A percentile compares a stretch with the other conserved stretches of the same genome.
These are phyloP conservation scores for Nicotiana knightiana DNA, from an alignment of 257 asterid genomes.

Conservation along the genomic window DNA sequence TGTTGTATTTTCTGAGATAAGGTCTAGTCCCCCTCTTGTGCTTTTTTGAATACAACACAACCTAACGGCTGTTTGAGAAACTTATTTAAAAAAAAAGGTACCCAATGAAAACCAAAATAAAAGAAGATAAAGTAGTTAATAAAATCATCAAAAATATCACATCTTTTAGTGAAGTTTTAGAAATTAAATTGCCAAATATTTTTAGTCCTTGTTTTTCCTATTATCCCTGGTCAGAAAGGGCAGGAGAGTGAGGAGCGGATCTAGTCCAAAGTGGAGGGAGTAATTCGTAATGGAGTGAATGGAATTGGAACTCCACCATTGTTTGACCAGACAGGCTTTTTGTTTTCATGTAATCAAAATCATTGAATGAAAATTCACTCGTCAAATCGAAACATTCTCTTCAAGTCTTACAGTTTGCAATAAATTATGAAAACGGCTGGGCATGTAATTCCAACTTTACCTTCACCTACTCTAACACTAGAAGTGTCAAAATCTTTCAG, in stretches of 20 bases:
- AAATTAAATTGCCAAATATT: neutral
- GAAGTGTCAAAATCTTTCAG: neutral
- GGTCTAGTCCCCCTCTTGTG: no score
- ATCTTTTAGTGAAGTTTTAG: neutral
- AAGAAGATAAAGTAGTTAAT: no score
- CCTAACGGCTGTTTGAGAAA: no score
- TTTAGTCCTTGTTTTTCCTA: neutral
- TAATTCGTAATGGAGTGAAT: neutral
- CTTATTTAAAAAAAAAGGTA: no score
- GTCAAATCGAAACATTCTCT: slow-evolving; percentile 1
- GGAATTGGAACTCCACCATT: neutral
- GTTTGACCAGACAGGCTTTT: neutral
- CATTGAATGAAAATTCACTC: neutral
- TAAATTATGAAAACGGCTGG: neutral
- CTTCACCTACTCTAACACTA: neutral
- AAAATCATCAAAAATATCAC: no score
- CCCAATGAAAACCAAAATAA: no score
- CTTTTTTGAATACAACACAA: no score
- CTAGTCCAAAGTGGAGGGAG: neutral
- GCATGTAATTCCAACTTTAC: neutral
- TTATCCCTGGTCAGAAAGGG: neutral
- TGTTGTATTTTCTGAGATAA: no score
- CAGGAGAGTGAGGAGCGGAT: neutral
- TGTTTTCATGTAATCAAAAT: neutral
- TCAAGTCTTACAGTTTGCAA: neutral